These are phyloP conservation scores for Eutrema heterophyllum DNA, from an alignment of 345 rosid genomes.

Conservation along the genomic window DNA sequence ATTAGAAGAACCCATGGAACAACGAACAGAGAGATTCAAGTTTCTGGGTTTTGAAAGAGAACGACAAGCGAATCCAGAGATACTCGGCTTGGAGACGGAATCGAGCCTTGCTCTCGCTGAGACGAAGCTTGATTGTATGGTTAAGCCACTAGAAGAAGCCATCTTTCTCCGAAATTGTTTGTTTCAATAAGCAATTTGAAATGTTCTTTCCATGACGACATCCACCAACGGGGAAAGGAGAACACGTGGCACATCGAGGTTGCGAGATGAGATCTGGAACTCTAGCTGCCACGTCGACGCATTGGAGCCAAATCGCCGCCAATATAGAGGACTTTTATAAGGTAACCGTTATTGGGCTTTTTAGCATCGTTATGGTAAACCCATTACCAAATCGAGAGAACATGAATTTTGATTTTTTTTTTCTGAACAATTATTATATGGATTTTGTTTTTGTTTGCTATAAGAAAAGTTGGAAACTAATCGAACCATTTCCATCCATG, in stretches of 20 bases:
- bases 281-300: slow-evolving; percentile 25
- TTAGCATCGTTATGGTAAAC: not conserved
- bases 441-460: no score
- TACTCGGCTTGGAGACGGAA: not conserved
- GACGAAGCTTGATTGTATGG: slow-evolving; percentile 8
- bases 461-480: no score
- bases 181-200: slow-evolving; percentile 3
- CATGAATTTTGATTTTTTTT: no score
- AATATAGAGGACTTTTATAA: no score
- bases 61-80: slow-evolving; percentile 11
- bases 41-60: slow-evolving; percentile 27
- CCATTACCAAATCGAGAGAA: no score
- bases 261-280: slow-evolving; percentile 21
- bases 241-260: slow-evolving; percentile 21
- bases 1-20: slow-evolving; percentile 73
- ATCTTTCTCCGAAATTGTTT: not conserved
- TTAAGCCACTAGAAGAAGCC: slow-evolving; percentile 23
- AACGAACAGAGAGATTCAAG: slow-evolving; percentile 31
- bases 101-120: slow-evolving; percentile 5
- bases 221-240: not conserved
- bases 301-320: not conserved
- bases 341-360: not conserved
- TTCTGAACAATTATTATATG: no score
- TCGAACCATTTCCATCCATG: no score
- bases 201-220: not conserved